Evolutionary conservation across 305 asterid species (phyloP).

Genomic region (Plantago rigida): DNA sequence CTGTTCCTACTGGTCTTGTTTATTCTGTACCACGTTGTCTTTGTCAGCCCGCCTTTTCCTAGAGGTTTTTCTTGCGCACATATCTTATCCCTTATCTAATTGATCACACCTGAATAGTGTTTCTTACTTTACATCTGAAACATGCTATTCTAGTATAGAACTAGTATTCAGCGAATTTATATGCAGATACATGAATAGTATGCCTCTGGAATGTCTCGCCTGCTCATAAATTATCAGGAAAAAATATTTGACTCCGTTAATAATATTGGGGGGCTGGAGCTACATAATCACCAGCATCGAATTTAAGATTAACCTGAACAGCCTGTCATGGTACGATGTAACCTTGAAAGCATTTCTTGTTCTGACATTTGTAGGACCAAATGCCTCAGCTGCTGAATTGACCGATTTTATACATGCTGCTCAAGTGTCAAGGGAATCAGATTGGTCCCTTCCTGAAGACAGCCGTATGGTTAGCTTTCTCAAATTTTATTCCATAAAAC

Average conservation of each 20-base stretch:
- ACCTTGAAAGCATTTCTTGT: constrained; percentile 15
- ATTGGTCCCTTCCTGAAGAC: constrained; percentile 3
- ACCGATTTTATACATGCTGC: constrained; percentile 75
- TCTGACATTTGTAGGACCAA: constrained; percentile 43
- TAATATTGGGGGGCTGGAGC: background rate
- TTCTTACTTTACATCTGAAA: background rate
- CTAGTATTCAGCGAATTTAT: background rate
- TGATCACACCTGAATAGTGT: background rate
- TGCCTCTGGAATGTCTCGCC: too few species aligned
- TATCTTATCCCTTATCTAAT: too few species aligned
- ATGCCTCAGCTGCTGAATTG: constrained; percentile 44
- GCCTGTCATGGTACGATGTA: background rate
- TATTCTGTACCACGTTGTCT: background rate
- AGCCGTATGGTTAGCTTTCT: constrained; percentile 3
- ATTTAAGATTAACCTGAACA: background rate
- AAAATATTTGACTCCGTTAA: too few species aligned
- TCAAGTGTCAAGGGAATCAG: constrained; percentile 42
- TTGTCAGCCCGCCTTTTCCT: background rate
- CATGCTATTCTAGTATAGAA: background rate
- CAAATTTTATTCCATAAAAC: background rate
- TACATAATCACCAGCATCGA: background rate
- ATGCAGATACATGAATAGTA: too few species aligned
- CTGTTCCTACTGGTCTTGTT: background rate
- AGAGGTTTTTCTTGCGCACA: too few species aligned
- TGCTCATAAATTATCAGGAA: too few species aligned